A percentile compares a stretch with the other conserved stretches of the same genome.
phyloP scores from a whole-genome alignment of 2,329 filamentous ascomycete species.

The Coniella vitis region DNA sequence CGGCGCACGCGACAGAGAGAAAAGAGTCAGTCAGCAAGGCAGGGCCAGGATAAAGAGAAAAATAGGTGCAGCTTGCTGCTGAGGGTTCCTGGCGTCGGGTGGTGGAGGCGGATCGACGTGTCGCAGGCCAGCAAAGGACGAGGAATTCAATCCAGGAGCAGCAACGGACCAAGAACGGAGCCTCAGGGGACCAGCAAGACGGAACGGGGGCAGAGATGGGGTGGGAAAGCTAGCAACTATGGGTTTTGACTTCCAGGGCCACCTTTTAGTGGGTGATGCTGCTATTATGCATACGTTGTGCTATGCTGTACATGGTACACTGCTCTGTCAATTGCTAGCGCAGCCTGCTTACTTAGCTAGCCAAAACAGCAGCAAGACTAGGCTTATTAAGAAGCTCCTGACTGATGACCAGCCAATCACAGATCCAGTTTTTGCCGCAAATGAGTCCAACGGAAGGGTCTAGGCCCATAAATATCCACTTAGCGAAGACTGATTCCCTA shows the following conservation, averaged over 20 bases:
- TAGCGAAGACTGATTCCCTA: too few species aligned
- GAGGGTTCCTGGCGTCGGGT: constrained; percentile 1
- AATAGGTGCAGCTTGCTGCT: constrained; percentile 1
- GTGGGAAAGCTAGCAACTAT: too few species aligned
- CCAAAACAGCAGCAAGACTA: too few species aligned
- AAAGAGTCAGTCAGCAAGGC: not conserved
- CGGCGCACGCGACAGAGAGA: constrained; percentile 5
- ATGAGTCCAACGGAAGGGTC: too few species aligned
- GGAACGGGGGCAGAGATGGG: not conserved
- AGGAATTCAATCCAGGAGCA: not conserved
- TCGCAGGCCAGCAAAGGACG: not conserved
- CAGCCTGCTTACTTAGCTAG: too few species aligned
- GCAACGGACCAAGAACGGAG: too few species aligned
- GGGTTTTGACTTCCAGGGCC: too few species aligned
- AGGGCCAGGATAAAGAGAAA: not conserved
- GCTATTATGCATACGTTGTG: not conserved
- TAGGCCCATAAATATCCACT: too few species aligned
- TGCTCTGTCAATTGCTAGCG: too few species aligned
- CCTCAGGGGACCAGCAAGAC: not conserved
- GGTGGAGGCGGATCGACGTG: constrained; percentile 5
- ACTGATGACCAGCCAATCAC: too few species aligned
- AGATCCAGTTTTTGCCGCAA: too few species aligned
- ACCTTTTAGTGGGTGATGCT: not conserved
- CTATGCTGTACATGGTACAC: not conserved
- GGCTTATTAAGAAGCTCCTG: too few species aligned